Percentiles rank a stretch among this genome's conserved stretches.
phyloP scores from a whole-genome alignment of 495 filamentous ascomycete species.

The Neurospora hispaniola region DNA sequence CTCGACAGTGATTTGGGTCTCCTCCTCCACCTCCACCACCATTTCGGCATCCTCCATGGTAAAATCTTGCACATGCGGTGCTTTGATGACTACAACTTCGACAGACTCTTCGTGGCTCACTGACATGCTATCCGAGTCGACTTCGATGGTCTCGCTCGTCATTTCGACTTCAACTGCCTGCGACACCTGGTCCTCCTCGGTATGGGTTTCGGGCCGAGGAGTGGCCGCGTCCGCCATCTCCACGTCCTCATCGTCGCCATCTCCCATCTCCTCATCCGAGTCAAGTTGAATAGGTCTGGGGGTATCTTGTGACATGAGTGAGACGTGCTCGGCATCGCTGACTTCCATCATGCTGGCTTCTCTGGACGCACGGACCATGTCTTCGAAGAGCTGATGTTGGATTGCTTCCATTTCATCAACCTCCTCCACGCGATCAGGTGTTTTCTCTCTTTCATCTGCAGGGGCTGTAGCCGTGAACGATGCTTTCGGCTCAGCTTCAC shows the following conservation, averaged over 20 bases:
- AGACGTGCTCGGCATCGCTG: neutral
- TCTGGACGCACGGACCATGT: neutral
- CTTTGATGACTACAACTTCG: neutral
- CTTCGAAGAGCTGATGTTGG: neutral
- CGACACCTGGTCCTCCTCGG: neutral
- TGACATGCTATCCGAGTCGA: neutral
- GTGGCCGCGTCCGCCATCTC: slow-evolving; percentile 4
- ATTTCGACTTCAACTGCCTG: neutral
- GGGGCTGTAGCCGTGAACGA: neutral
- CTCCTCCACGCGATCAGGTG: neutral
- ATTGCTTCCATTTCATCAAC: neutral
- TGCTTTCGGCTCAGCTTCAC: neutral
- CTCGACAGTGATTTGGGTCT: neutral
- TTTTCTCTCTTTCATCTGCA: neutral
- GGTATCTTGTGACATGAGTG: neutral
- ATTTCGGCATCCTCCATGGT: neutral
- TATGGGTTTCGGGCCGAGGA: neutral
- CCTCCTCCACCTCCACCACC: neutral
- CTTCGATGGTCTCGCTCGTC: neutral
- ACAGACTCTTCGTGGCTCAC: neutral
- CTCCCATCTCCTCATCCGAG: slow-evolving; percentile 1
- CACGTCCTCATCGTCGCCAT: slow-evolving; percentile 8
- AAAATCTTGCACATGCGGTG: neutral
- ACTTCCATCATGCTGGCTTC: neutral
- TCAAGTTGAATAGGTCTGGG: neutral